Base-by-base conservation (phyloP, 1,284 basidiomycete genomes). In the Malassezia japonica region DNA sequence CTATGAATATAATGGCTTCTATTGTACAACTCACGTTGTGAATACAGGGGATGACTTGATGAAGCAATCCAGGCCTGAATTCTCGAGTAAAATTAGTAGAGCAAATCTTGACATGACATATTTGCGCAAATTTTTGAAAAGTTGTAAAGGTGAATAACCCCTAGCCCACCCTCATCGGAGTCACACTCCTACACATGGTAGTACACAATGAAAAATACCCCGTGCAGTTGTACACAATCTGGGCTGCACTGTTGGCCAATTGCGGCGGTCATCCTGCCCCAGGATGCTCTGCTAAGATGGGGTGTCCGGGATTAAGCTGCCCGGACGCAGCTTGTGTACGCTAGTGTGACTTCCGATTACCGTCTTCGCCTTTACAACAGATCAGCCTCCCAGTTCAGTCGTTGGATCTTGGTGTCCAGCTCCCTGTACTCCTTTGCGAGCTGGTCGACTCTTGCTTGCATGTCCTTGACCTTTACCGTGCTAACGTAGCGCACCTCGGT, bases 361-460 rank as follows among this genome's bases (percentile, higher is more conserved):
- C 32, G 15, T 34, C 32, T 13, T 13, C 6, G 6, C 32, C 16
- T 34, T 34, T 34, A 34, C 32, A 34, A 34, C 16, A 34, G 27
- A 10, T 18, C 40, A 23, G 28, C 40, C 27, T 42, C 25, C 40
- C 40, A 42, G 27, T 42, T 42, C 27, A 31, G 12, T n/a, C 28
- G 27, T 29, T 42, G 40, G 21, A 42, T 42, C 8, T 18, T 15
- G 16, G 40, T 42, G 25, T 42, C 40, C 9, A 42, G 28, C 6
- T 27, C 5, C 10, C 40, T 23, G 40, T 42, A 42, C 15, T 42
- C 40, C 13, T 10, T 18, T 13, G 40, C 24, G 7, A 42, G 24
- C 40, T 29, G 23, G 40, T 42, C 40, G 8, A 42, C 40, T n/a
- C 21, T 12, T 24, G 27, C 28, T 42, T 42, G 40, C 40, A 42